phyloP scores from a whole-genome alignment of 192 early-diverging fungal species.

The Backusella liffmaniae region DNA sequence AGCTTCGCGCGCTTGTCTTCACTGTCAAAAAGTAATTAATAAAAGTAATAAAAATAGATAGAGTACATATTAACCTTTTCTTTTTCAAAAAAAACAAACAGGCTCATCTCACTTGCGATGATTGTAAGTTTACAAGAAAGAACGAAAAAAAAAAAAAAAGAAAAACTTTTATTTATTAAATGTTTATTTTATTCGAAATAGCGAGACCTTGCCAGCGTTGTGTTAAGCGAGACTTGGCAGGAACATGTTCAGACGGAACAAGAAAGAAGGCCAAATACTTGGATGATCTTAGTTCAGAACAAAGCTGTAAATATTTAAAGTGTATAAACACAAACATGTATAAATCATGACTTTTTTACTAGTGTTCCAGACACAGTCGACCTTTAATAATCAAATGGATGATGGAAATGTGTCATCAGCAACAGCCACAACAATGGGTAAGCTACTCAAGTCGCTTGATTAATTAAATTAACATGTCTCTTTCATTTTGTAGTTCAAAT shows the following conservation, averaged over 20 bases:
- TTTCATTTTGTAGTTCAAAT: background rate
- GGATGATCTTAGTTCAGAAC: conserved; percentile 57
- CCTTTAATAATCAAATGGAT: conserved; percentile 28
- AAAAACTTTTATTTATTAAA: background rate
- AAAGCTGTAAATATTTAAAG: conserved; percentile 21
- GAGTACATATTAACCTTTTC: background rate
- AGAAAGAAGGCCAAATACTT: conserved; percentile 94
- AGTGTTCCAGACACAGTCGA: conserved; percentile 56
- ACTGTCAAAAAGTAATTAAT: conserved; percentile 64
- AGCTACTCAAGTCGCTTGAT: conserved; percentile 44
- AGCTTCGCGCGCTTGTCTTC: conserved; percentile 51
- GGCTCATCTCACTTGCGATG: conserved; percentile 74
- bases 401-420: background rate
- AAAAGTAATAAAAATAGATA: background rate
- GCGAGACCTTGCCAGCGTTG: conserved; percentile 87
- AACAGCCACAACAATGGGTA: conserved; percentile 4
- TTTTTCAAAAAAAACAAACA: background rate
- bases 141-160: background rate
- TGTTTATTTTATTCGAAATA: conserved; percentile 25
- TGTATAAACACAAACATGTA: background rate
- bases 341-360: background rate
- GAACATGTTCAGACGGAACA: conserved; percentile 77
- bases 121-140: conserved; percentile 45
- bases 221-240: conserved; percentile 73
- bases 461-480: background rate